Evolutionary conservation across 352 stramenopile species (phyloP).

Genomic region (Globisporangium lucens): DNA sequence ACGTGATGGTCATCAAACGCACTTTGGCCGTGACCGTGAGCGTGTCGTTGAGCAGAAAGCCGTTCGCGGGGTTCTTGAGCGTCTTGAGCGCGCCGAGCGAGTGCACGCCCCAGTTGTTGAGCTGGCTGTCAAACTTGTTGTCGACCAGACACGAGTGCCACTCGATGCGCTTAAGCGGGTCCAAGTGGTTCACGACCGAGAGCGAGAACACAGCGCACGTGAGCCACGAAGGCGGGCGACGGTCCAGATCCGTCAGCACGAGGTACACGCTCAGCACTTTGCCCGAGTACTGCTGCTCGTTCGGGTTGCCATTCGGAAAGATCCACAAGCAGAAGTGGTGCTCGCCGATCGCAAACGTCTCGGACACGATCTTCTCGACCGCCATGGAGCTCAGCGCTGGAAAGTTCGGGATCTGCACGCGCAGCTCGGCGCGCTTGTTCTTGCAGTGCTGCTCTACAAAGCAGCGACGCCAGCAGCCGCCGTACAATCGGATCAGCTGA

Average conservation of each 20-base stretch:
- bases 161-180: slow-evolving; percentile 48
- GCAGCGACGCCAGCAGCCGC: slow-evolving; percentile 67
- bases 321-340: slow-evolving; percentile 81
- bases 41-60: slow-evolving; percentile 46
- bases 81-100: slow-evolving; percentile 56
- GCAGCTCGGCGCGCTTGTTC: slow-evolving; percentile 50
- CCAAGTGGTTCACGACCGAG: slow-evolving; percentile 46
- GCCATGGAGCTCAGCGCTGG: slow-evolving; percentile 23
- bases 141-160: slow-evolving; percentile 82
- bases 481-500: slow-evolving; percentile 72
- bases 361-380: slow-evolving; percentile 71
- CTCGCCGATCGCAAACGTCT: slow-evolving; percentile 67
- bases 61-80: slow-evolving; percentile 50
- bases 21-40: slow-evolving; percentile 66
- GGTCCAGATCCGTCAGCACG: slow-evolving; percentile 68
- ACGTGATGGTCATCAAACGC: slow-evolving; percentile 76
- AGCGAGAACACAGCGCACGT: slow-evolving; percentile 81
- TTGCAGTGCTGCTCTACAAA: slow-evolving; percentile 50
- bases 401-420: slow-evolving; percentile 58
- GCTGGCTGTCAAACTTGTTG: slow-evolving; percentile 74
- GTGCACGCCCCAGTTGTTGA: slow-evolving; percentile 84
- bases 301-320: slow-evolving; percentile 77
- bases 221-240: slow-evolving; percentile 54
- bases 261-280: slow-evolving; percentile 76
- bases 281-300: slow-evolving; percentile 67